These are phyloP conservation scores for Oryza officinalis DNA, from an alignment of 176 grass and related monocot genomes.

Conservation along the genomic window DNA sequence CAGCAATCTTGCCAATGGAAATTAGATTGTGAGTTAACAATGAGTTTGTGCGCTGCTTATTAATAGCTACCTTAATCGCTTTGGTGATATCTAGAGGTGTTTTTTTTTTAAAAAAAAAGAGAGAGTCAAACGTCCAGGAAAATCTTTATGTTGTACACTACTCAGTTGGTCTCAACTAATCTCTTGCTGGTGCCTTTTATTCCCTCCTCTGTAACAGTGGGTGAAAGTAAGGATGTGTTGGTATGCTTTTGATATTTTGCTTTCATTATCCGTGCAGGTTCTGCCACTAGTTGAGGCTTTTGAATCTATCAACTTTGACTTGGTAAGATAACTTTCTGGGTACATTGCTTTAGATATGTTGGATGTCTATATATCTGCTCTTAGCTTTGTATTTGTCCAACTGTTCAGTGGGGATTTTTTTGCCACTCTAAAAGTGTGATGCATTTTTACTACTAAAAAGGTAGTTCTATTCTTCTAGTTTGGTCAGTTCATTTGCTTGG, in stretches of 20 bases:
- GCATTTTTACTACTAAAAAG: neutral
- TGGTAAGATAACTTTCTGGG: conserved; percentile 58
- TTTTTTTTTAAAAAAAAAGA: neutral
- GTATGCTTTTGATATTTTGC: conserved; percentile 34
- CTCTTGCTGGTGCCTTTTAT: neutral
- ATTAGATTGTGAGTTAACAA: neutral
- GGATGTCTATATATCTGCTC: neutral
- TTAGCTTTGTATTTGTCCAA: neutral
- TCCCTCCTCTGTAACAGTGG: neutral
- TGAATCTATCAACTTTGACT: conserved; percentile 69
- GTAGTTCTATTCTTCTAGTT: neutral
- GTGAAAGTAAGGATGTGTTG: conserved; percentile 18
- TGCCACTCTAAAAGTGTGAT: neutral
- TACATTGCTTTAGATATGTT: conserved; percentile 20
- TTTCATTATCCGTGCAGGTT: conserved; percentile 53
- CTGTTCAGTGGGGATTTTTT: neutral
- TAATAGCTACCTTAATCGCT: neutral
- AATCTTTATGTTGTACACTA: conserved; percentile 9
- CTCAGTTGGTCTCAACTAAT: neutral
- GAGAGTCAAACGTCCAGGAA: neutral
- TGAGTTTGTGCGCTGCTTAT: conserved; percentile 16
- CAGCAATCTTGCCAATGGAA: neutral
- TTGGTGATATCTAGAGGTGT: conserved; percentile 12
- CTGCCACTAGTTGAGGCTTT: conserved; percentile 85
- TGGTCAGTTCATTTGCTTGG: neutral